Base-by-base conservation (phyloP, 164 flowering plant genomes). In the Liquidambar formosana region DNA sequence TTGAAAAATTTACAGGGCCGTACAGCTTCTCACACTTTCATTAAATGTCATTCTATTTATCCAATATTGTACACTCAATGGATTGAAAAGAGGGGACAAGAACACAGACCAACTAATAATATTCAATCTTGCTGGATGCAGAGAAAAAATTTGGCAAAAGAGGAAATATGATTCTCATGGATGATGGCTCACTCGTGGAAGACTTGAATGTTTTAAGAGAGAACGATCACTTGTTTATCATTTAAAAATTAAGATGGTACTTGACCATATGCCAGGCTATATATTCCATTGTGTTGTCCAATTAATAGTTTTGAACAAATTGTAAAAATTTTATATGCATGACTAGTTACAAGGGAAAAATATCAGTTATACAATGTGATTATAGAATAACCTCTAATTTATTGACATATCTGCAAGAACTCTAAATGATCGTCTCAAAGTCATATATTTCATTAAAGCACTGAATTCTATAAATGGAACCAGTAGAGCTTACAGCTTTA, bases 161-260 rank as follows among this genome's bases (percentile, higher is more conserved):
- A 61, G 90, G 89, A 67, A 79, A 77, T 61, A 79, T 64, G 66
- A 73, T 93, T 79, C 75, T 90, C 68, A 84, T 84, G 86, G 84
- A 79, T 18, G 89, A 93, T 80, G 90, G 96, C 63, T 84, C 94
- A 65, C 66, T 83, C 73, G 94, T 89, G 69, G 94, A 90, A 76
- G 96, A 91, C 49, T 71, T 93, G 66, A 69, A 67, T 69, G 89
- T 85, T 69, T 48, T 92, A 62, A 86, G 94, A 86, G 94, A 92
- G 44, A 84, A 85, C 57, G 97, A 93, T 71, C 93, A 90, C 76
- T 70, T 93, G 64, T 93, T 69, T 70, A 81, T 89, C 51, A 72
- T 83, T 73, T 87, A 73, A 85, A 72, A 19, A 15, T 44, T 10
- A 48, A 25, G 18, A 53, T 27, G 46, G 16, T 13, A 13, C 65